Conservation (phyloP, 2,329 filamentous ascomycete species). For the Microdochium trichocladiopsis region DNA sequence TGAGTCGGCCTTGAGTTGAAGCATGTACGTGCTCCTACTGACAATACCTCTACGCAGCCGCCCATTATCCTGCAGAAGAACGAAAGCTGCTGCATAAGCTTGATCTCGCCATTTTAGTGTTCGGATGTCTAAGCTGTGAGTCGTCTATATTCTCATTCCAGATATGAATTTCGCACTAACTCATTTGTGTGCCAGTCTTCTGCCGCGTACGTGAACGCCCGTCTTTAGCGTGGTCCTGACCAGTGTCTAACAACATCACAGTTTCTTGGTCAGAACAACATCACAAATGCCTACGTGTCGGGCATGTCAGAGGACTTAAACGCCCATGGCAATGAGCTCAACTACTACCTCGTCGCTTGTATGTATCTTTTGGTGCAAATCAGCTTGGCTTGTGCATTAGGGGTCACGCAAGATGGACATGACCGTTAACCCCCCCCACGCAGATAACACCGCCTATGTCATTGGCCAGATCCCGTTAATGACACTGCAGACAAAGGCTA, state of each 20-base stretch:
- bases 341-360: conserved; percentile 2
- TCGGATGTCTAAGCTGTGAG: conserved; percentile 16
- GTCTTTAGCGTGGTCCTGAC: too few relatives aligned
- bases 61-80: conserved; percentile 15
- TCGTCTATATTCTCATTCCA: conserved; percentile 28
- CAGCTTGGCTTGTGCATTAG: background rate
- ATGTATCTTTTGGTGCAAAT: background rate
- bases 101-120: conserved; percentile 15
- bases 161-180: too few relatives aligned
- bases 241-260: conserved; percentile 14
- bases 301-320: conserved; percentile 15
- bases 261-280: conserved; percentile 3
- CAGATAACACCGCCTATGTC: conserved; percentile 31
- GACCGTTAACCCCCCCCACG: conserved; percentile 5
- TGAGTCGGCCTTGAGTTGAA: conserved; percentile 4
- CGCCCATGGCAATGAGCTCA: conserved; percentile 15
- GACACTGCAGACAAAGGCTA: conserved; percentile 17
- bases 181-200: too few relatives aligned
- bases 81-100: conserved; percentile 16
- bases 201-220: background rate
- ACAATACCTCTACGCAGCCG: conserved; percentile 7
- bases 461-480: conserved; percentile 17
- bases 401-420: background rate
- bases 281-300: conserved; percentile 17
- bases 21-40: background rate